Evolutionary conservation across 148 eudicot genomes (phyloP).

Genomic region (Fagopyrum tataricum): DNA sequence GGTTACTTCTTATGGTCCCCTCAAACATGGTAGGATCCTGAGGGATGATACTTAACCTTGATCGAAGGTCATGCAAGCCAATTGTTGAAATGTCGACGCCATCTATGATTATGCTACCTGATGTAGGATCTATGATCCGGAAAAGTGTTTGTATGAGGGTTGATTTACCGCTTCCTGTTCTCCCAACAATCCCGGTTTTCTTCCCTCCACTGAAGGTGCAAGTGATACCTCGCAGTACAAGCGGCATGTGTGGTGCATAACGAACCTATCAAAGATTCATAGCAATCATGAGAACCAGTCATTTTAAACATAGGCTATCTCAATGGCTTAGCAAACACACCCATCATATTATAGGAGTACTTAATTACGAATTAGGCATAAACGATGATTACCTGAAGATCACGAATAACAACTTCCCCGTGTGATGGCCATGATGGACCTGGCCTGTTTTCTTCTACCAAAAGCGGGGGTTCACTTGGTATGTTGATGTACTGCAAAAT

Average conservation of each 20-base stretch:
- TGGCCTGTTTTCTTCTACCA: constrained; percentile 32
- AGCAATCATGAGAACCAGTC: neutral
- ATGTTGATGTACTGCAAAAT: constrained; percentile 34
- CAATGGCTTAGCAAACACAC: too few relatives aligned
- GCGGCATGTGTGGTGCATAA: constrained; percentile 51
- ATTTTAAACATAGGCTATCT: too few relatives aligned
- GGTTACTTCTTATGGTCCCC: constrained; percentile 55
- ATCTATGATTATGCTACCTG: constrained; percentile 42
- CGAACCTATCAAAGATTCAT: constrained; percentile 28
- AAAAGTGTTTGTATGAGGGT: constrained; percentile 60
- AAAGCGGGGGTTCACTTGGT: constrained; percentile 39
- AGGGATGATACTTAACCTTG: constrained; percentile 58
- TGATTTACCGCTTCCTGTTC: constrained; percentile 67
- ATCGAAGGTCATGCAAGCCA: constrained; percentile 53
- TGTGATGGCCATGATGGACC: constrained; percentile 25
- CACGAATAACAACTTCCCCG: constrained; percentile 36
- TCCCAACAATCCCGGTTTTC: constrained; percentile 54
- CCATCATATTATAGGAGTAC: neutral
- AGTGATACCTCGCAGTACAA: constrained; percentile 49
- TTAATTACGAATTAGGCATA: neutral
- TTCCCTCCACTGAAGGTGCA: constrained; percentile 50
- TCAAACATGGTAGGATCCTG: constrained; percentile 71
- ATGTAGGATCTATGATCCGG: constrained; percentile 50
- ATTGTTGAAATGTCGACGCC: constrained; percentile 35
- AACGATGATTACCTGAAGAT: constrained; percentile 39